Base-by-base conservation (phyloP, 352 stramenopile species). In the Pythium pectinolyticum region DNA sequence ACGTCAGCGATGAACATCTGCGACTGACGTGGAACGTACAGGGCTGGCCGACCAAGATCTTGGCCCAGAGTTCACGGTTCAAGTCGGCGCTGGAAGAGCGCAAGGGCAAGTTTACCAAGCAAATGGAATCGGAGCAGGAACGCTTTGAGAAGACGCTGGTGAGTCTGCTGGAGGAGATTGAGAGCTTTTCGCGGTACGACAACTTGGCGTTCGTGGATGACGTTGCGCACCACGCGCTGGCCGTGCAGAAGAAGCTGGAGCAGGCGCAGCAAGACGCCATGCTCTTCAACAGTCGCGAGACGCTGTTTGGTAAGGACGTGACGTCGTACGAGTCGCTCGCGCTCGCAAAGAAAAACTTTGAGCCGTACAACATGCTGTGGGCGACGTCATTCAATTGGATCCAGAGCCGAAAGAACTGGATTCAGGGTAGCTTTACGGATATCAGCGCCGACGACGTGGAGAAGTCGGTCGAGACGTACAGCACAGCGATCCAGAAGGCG, bases 281-380 rank as follows among this genome's bases (percentile, higher is more conserved):
- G 31, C 53, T 97, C 1, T 98, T 98, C 64, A 98, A 98, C 67
- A 95, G 79, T 20, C 89, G 95, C 5, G 95, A 98, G 55, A 82
- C 71, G 8, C 70, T 98, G 0, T 98, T 98, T 56, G 89, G 88
- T 5, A 82, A 86, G 27, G 86, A 96, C 22, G 67, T 94, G n/a
- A 95, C 87, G 5, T 88, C 95, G 0, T 98, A 98, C 58, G 82
- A 92, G 8, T 69, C 77, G 50, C 70, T 98, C 2, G 67, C 75
- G 3, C 74, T 91, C 1, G 80, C 97, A 3, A 89, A 94, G 55
- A 98, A 98, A 74, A 84, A 82, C 14, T 98, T 99, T 59, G 95
- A 98, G 63, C 93, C 95, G 11, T 99, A 98, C 62, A 89, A 92
- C 22, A 82, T 91, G 55, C 77, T 98, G 17, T 98, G 95, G 95